phyloP scores from a whole-genome alignment of 2,329 filamentous ascomycete species.

The Penicillium sp. region DNA sequence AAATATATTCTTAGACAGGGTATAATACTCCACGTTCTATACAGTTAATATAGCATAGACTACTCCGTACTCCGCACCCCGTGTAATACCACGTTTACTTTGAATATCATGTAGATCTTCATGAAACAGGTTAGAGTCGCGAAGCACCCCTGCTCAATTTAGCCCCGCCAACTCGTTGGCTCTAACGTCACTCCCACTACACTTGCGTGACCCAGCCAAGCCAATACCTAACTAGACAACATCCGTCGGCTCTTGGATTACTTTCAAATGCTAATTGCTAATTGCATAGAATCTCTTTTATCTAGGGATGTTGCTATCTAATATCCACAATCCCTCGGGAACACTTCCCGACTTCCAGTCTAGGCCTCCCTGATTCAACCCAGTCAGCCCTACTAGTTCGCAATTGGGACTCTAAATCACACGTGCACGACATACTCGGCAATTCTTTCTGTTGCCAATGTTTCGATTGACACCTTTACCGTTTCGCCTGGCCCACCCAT shows the following conservation, averaged over 20 bases:
- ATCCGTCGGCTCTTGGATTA: background rate
- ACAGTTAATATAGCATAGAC: background rate
- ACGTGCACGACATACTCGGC: background rate
- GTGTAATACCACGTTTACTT: background rate
- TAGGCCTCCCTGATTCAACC: background rate
- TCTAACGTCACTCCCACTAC: slow-evolving; percentile 19
- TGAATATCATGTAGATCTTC: background rate
- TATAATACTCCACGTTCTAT: background rate
- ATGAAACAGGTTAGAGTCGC: background rate
- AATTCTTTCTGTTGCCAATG: background rate
- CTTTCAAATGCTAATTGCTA: background rate
- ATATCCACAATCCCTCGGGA: background rate
- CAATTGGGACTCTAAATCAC: slow-evolving; percentile 1
- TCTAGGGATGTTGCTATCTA: background rate
- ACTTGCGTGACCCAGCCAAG: slow-evolving; percentile 23
- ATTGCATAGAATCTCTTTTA: background rate
- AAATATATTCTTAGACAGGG: background rate
- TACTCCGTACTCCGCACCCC: background rate
- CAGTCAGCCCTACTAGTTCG: background rate
- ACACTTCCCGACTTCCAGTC: background rate
- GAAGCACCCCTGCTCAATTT: background rate
- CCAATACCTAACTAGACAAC: background rate
- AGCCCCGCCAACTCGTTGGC: slow-evolving; percentile 5
- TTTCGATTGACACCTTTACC: background rate
- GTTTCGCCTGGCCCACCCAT: background rate